Base-by-base conservation (phyloP, 2,329 filamentous ascomycete species). In the Botrytis tulipae region DNA sequence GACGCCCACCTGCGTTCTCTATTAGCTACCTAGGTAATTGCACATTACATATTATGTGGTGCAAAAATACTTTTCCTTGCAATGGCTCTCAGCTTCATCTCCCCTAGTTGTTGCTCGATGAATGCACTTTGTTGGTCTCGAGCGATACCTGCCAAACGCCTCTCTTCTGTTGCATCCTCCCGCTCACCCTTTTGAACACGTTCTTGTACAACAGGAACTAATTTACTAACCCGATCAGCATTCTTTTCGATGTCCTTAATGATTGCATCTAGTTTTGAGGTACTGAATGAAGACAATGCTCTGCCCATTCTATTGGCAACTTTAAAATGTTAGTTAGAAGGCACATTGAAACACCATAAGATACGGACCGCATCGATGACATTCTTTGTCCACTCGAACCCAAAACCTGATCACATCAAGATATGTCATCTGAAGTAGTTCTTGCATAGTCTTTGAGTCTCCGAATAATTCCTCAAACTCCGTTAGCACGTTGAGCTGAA, bases 251-350 rank as follows among this genome's bases (percentile, higher is more conserved):
- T 70, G 29, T 61, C 68, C 29, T 61, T 60, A 14, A 70, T 61
- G 3, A 61, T 61, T 8, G 3, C 40, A 70, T 70, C 68, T 22
- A 70, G n/a, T 70, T 70, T 70, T 18, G 51, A 60, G 25, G 68
- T 70, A 37, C 54, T 70, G 32, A 61, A 70, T 12, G 68, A 70
- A 32, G 57, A 59, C 18, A 61, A n/a, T 25, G 68, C 68, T 61
- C 68, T 61, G n/a, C 51, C 51, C 68, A 61, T 70, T 70, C 68
- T 44, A 59, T 70, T 70, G 54, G 68, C 54, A 59, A 70, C 68
- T 70, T 60, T 7, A 14, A 44, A 40, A 42, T 29, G 10, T 70
- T n/a, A 70, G 68, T 20, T 12, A 25, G n/a, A 12, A 42, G 35
- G 32, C 46, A 32, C 4, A n/a, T 70, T 14, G 22, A 22, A 9